A percentile compares a stretch with the other conserved stretches of the same genome.
Conservation (phyloP, 2,329 filamentous ascomycete genomes). For the Penicillium verrucosum region DNA sequence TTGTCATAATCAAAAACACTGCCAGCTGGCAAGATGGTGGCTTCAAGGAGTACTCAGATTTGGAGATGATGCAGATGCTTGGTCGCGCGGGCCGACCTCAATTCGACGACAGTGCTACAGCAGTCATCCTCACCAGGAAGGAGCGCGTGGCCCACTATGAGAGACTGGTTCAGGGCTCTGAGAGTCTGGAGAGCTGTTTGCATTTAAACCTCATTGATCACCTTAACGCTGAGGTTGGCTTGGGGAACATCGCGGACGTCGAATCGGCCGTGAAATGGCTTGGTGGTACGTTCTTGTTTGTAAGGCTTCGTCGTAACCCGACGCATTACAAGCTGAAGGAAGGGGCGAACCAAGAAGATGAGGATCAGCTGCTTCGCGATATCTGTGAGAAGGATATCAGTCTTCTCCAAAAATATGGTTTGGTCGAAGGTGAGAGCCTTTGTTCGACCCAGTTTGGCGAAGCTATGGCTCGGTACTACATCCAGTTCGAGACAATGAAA, state of each 20-base stretch:
- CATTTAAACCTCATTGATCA: constrained; percentile 79
- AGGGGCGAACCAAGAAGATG: constrained; percentile 47
- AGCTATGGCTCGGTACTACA: constrained; percentile 79
- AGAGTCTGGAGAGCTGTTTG: constrained; percentile 72
- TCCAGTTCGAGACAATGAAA: constrained; percentile 78
- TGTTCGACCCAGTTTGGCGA: constrained; percentile 69
- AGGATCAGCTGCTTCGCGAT: constrained; percentile 64
- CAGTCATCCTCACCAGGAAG: constrained; percentile 74
- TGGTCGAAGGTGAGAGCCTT: constrained; percentile 56
- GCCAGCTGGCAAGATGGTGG: constrained; percentile 60
- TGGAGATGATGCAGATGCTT: constrained; percentile 89
- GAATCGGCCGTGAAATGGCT: constrained; percentile 71
- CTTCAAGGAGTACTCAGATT: constrained; percentile 70
- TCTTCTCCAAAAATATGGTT: constrained; percentile 57
- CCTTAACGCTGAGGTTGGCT: constrained; percentile 76
- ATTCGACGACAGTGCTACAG: constrained; percentile 72
- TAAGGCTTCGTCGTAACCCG: constrained; percentile 69
- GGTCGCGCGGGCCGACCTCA: constrained; percentile 79
- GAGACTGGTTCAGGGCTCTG: constrained; percentile 68
- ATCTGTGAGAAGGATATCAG: constrained; percentile 69
- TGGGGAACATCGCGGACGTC: constrained; percentile 67
- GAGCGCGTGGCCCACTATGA: constrained; percentile 65
- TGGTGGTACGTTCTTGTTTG: constrained; percentile 70
- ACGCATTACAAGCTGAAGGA: constrained; percentile 65
- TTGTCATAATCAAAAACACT: constrained; percentile 80